Base-by-base conservation (phyloP, 805 yeast species). In the Jamesozyma lodderae region DNA sequence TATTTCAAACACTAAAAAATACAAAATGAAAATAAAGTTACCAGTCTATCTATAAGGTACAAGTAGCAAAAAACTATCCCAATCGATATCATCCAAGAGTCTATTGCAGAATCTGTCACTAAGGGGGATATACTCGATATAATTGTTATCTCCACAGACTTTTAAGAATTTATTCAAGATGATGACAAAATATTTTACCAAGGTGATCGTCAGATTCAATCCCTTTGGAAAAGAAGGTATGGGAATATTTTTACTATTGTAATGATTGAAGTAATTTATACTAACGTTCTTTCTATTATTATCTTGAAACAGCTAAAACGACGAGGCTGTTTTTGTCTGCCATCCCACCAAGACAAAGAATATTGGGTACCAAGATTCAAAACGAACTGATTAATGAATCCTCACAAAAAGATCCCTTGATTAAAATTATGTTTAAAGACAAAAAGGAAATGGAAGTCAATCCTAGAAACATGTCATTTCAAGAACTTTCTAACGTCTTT, bases 141-240 rank as follows among this genome's bases (percentile, higher is more conserved):
- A n/a, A n/a, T n/a, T n/a, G n/a, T n/a, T n/a, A n/a, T n/a, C n/a
- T n/a, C n/a, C n/a, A n/a, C n/a, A n/a, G n/a, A n/a, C n/a, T n/a
- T n/a, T n/a, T n/a, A n/a, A n/a, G n/a, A n/a, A n/a, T n/a, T n/a
- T n/a, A n/a, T 18, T 13, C 17, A 16, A 6, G 6, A 88, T 88
- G 97, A 82, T 88, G 53, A 90, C 96, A 28, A 86, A 85, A 62
- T 88, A 81, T 64, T 85, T 90, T 65, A 69, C 87, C 25, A 76
- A 77, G 46, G 85, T 86, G 7, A 67, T 68, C 31, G 83, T 90
- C 31, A 77, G 70, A 53, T 85, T 88, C 69, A 77, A 83, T 59
- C 95, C 96, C 1, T 70, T 81, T 46, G 74, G 77, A 1, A 61
- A 69, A 21, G 82, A 81, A 47, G 73, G 77, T 73, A 60, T 41